Base-by-base conservation (phyloP, 2,329 filamentous ascomycete genomes). In the Sclerotinia minor region DNA sequence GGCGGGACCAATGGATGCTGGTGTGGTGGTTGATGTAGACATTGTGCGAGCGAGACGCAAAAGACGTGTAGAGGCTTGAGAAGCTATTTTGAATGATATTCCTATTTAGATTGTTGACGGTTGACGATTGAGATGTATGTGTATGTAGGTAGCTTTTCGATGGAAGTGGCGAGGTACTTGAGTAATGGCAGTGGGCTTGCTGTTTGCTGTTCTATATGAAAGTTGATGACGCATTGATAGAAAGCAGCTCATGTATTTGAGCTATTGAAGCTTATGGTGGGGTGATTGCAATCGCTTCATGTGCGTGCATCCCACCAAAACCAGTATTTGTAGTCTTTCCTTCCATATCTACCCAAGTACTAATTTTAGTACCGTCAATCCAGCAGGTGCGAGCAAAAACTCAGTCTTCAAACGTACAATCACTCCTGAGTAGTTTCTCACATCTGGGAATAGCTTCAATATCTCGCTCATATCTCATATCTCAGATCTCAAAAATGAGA, bases 1-100 rank as follows among this genome's bases (percentile, higher is more conserved):
- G 47, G 77, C 76, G 17, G 72, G 71, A 17, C 73, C 72, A 13
- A 70, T 61, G 59, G 52, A 71, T 21, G 71, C 59, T 2, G 75
- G 71, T 0, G 71, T 73, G n/a, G 68, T 72, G 8, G 74, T 67
- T 38, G 71, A 67, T 47, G 73, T 72, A 21, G 74, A 76, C 75
- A 77, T 77, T 38, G 72, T 75, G 71, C 72, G 75, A 67, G 69
- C 70, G 29, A 77, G 67, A 57, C 70, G 72, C 70, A 67, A 41
- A 57, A 77, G 73, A 63, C 74, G 72, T 53, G 69, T 60, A 45
- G 45, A 68, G 67, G 74, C 70, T 69, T 64, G 68, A 61, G 74
- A 76, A 76, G 74, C 73, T 72, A 77, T 76, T 67, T 66, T 73
- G 74, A 72, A 64, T 65, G 26, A 58, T 59, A n/a, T 52, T 26